These are phyloP conservation scores for Fusarium tanahbumbuense DNA, from an alignment of 2,329 filamentous ascomycete species.

Conservation along the genomic window DNA sequence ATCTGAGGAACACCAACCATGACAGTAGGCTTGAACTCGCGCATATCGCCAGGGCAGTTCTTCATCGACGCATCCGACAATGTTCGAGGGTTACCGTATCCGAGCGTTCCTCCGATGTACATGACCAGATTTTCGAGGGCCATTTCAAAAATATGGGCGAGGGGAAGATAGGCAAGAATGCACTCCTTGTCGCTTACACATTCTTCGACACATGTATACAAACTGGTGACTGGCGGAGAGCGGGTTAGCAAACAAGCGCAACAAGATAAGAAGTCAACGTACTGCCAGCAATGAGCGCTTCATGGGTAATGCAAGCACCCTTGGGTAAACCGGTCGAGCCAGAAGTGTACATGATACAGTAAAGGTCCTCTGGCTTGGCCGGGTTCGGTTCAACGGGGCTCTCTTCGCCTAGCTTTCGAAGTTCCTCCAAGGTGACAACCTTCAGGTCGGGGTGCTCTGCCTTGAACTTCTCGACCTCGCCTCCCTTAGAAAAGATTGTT, in stretches of 20 bases:
- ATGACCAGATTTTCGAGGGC: constrained; percentile 92
- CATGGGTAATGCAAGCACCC: constrained; percentile 86
- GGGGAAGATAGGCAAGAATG: constrained; percentile 89
- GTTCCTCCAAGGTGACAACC: constrained; percentile 66
- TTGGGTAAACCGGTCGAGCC: constrained; percentile 91
- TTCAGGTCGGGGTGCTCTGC: constrained; percentile 65
- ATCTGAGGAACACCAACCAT: constrained; percentile 95
- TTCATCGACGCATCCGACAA: constrained; percentile 86
- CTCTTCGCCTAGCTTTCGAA: constrained; percentile 69
- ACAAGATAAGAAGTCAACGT: constrained; percentile 51
- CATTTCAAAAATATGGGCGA: constrained; percentile 96
- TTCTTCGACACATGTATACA: constrained; percentile 80
- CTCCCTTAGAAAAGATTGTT: constrained; percentile 62
- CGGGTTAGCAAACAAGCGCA: constrained; percentile 29
- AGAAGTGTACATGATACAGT: constrained; percentile 89
- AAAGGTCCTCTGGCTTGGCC: constrained; percentile 79
- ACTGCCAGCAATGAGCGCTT: constrained; percentile 78
- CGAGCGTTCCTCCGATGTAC: constrained; percentile 90
- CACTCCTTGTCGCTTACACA: constrained; percentile 82
- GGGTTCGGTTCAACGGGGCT: constrained; percentile 78
- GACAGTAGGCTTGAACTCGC: constrained; percentile 88
- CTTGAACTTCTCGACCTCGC: constrained; percentile 67
- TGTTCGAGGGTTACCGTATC: constrained; percentile 91
- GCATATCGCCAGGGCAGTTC: constrained; percentile 94
- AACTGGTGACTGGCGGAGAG: constrained; percentile 72